These are phyloP conservation scores for Colletotrichum acutatum DNA, from an alignment of 2,329 filamentous ascomycete genomes.

Conservation along the genomic window DNA sequence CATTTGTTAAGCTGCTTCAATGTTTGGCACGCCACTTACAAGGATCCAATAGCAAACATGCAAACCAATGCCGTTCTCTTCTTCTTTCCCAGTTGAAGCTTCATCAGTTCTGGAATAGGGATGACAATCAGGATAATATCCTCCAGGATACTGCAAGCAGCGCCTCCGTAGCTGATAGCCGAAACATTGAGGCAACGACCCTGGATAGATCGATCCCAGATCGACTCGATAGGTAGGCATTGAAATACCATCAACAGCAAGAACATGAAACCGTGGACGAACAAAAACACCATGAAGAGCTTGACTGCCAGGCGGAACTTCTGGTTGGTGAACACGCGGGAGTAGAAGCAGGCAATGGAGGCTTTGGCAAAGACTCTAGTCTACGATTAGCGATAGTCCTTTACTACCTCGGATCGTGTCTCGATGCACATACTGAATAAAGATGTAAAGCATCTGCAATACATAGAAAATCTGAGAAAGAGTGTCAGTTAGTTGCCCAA, in stretches of 20 bases:
- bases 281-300: conserved; percentile 10
- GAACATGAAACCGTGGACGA: conserved; percentile 32
- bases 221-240: conserved; percentile 34
- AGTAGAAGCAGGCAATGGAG: conserved; percentile 40
- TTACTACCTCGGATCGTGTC: not conserved
- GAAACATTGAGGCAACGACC: conserved; percentile 24
- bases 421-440: conserved; percentile 31
- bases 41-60: conserved; percentile 35
- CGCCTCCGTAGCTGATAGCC: conserved; percentile 23
- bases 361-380: conserved; percentile 36
- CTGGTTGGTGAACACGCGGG: conserved; percentile 35
- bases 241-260: conserved; percentile 37
- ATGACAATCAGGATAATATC: conserved; percentile 33
- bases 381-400: not conserved
- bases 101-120: conserved; percentile 33
- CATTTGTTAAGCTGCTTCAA: not conserved
- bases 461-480: conserved; percentile 35
- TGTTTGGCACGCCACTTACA: not conserved
- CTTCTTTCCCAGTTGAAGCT: conserved; percentile 18
- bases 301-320: conserved; percentile 25
- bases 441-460: conserved; percentile 39
- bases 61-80: conserved; percentile 30
- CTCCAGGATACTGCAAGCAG: conserved; percentile 34
- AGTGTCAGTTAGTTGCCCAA: not conserved
- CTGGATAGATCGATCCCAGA: conserved; percentile 30